phyloP scores from a whole-genome alignment of 2,329 filamentous ascomycete genomes.

The Didymella exigua region DNA sequence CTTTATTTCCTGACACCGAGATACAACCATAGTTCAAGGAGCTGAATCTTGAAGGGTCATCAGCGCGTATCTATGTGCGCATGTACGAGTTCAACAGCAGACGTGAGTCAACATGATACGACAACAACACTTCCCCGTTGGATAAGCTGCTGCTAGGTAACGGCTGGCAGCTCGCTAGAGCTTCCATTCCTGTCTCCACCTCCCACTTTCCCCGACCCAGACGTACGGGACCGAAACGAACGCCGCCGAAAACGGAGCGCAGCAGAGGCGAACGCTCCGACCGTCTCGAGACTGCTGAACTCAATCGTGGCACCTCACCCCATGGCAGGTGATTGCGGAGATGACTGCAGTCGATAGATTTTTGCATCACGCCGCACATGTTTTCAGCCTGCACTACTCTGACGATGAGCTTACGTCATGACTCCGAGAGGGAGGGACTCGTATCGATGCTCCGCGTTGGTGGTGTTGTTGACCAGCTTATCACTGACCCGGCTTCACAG shows the following conservation, averaged over 20 bases:
- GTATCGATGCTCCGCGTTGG: background rate
- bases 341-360: conserved; percentile 1
- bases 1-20: background rate
- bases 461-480: background rate
- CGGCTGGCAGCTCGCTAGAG: conserved; percentile 10
- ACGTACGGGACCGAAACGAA: background rate
- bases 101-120: conserved; percentile 6
- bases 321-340: conserved; percentile 4
- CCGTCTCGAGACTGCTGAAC: conserved; percentile 7
- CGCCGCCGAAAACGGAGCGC: conserved; percentile 8
- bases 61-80: conserved; percentile 5
- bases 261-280: conserved; percentile 6
- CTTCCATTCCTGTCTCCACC: conserved; percentile 10
- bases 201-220: conserved; percentile 16
- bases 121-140: background rate
- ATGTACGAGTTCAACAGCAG: background rate
- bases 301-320: conserved; percentile 1
- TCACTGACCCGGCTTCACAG: background rate
- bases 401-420: conserved; percentile 11
- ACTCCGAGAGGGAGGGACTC: background rate
- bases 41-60: conserved; percentile 4
- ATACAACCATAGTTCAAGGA: background rate
- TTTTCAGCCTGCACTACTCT: background rate
- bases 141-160: conserved; percentile 1
- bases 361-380: background rate